Conservation (phyloP, 73 alveolate genomes). For the Symbiodinium pilosum region DNA sequence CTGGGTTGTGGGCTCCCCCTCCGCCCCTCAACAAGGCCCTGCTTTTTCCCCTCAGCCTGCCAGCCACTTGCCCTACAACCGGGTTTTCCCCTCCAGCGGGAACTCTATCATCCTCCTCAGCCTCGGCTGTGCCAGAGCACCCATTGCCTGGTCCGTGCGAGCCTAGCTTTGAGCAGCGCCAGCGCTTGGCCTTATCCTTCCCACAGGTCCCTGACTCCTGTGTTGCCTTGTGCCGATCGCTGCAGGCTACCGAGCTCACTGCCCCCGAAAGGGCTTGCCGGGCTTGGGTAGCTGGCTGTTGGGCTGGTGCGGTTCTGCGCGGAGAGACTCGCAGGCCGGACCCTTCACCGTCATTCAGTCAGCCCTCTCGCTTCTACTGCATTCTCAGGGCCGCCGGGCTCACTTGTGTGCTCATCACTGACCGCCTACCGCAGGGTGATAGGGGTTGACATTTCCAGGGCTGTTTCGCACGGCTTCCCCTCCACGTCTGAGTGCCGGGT, state of each 20-base stretch:
- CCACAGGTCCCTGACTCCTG: neutral
- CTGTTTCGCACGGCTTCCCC: neutral
- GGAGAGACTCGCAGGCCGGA: neutral
- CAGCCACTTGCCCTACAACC: no score
- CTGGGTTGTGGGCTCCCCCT: neutral
- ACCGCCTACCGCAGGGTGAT: no score
- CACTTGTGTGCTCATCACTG: no score
- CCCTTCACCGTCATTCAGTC: neutral
- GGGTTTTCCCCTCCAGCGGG: no score
- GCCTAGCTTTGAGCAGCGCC: neutral
- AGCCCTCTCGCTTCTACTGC: neutral
- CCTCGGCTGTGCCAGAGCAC: neutral
- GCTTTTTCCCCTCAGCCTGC: no score
- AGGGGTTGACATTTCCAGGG: no score
- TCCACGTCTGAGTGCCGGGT: neutral
- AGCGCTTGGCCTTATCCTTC: neutral
- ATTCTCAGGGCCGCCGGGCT: neutral
- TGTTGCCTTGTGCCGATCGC: neutral
- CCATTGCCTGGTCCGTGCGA: neutral
- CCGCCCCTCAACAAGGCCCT: no score
- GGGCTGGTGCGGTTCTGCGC: neutral
- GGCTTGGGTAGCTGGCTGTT: neutral
- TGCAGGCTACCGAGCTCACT: neutral
- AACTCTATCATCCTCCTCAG: neutral
- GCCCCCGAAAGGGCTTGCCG: neutral